Base-by-base conservation (phyloP, 2,329 filamentous ascomycete species). In the Verticillium dahliae region DNA sequence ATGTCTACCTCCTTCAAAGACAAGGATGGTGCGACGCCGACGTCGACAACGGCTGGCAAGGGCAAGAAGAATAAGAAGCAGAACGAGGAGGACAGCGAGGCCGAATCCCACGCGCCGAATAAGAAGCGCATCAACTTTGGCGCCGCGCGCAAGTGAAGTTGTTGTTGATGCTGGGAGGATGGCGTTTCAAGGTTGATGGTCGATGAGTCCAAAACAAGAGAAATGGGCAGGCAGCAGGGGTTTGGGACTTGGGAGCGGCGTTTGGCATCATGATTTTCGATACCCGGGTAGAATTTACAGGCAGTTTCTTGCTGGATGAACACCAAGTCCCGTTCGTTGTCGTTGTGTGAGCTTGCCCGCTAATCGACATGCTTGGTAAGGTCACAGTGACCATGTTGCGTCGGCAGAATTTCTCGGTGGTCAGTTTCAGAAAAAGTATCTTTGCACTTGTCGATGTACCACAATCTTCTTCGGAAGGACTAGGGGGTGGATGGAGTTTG, bases 111-210 rank as follows among this genome's bases (percentile, higher is more conserved):
- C 61, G 71, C 75, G 57, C 72, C 72, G 52, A 86, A 81, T 69
- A 81, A 86, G 72, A 81, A 84, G 60, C 76, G 84, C 64, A 85
- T 83, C 2, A 83, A 83, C 67, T 86, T 86, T 70, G 83, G 83
- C 15, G 80, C 81, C 0, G 76, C 77, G 35, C 77, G 83, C 61
- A 85, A 83, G 69, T 81, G 63, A 69, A 13, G 52, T 31, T 3
- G n/a, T 2, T n/a, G 7, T 22, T 22, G 18, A n/a, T 52, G 41
- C 45, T 10, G 22, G 45, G 10, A 11, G 45, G 7, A 11, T 2
- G 45, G 45, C 45, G 45, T 52, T 52, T 11, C 9, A 52, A 10
- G n/a, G 39, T 15, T 14, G 39, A 38, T 45, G 39, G 7, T 31
- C 35, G 9, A 37, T 37, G 35, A 13, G 56, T 22, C 31, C 11